Evolutionary conservation across 2,329 filamentous ascomycete species (phyloP).

Genomic region (Fusarium xyrophilum): DNA sequence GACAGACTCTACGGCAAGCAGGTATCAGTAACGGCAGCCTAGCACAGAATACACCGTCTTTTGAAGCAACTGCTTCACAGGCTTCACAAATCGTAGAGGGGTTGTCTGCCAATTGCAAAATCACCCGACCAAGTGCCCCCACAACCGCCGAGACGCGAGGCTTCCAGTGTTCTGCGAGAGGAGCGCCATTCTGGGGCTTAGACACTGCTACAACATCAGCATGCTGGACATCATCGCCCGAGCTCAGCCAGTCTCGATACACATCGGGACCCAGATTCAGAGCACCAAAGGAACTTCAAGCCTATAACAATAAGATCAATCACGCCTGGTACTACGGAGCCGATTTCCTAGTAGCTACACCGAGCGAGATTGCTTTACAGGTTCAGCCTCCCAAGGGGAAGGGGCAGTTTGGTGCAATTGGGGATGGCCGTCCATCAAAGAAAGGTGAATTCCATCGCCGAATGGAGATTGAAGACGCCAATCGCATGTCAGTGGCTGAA

Average conservation of each 20-base stretch:
- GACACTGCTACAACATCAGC: background rate
- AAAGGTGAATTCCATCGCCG: slow-evolving; percentile 37
- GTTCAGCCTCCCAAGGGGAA: slow-evolving; percentile 43
- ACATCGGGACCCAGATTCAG: slow-evolving; percentile 29
- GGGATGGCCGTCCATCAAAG: slow-evolving; percentile 46
- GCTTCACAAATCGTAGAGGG: background rate
- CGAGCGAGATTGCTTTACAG: slow-evolving; percentile 38
- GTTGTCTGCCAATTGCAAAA: background rate
- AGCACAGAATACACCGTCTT: slow-evolving; percentile 10
- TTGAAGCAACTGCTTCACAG: slow-evolving; percentile 4
- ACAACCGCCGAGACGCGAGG: background rate
- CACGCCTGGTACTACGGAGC: slow-evolving; percentile 51
- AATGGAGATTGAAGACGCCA: slow-evolving; percentile 50
- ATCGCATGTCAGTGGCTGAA: slow-evolving; percentile 47
- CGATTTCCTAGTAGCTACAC: slow-evolving; percentile 46
- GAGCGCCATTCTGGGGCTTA: slow-evolving; percentile 10
- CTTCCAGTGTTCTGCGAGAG: background rate
- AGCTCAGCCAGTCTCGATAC: slow-evolving; percentile 8
- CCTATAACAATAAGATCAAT: slow-evolving; percentile 43
- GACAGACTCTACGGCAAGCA: slow-evolving; percentile 33
- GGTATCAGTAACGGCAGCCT: slow-evolving; percentile 30
- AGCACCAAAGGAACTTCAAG: slow-evolving; percentile 35
- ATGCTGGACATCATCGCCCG: slow-evolving; percentile 10
- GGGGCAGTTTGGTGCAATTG: slow-evolving; percentile 48
- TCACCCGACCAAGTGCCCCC: background rate